Conservation (phyloP, 306 rosid genomes). For the Mimosa bimucronata region DNA sequence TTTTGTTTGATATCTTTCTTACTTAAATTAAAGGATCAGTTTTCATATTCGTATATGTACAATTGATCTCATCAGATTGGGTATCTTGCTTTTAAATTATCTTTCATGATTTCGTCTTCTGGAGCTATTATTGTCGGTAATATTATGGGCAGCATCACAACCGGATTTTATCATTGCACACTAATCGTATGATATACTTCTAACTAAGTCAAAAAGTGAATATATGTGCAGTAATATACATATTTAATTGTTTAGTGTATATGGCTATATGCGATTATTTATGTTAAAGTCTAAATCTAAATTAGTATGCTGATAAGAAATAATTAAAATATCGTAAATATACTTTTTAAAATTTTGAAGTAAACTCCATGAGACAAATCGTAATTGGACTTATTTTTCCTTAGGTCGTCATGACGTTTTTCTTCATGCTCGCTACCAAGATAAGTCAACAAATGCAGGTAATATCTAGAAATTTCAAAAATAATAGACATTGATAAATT, state of each 20-base stretch:
- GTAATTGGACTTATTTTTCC: neutral
- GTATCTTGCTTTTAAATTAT: neutral
- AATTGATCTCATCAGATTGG: neutral
- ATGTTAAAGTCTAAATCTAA: neutral
- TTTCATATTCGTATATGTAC: neutral
- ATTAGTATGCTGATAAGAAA: neutral
- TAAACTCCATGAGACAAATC: neutral
- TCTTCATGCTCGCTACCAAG: constrained; percentile 39
- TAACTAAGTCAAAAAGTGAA: neutral
- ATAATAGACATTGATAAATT: constrained; percentile 18
- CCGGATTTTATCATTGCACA: too few relatives aligned
- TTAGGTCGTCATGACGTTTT: neutral
- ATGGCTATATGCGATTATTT: neutral
- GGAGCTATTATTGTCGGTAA: neutral
- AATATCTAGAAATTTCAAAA: constrained; percentile 38
- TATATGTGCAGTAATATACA: neutral
- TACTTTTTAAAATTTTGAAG: neutral
- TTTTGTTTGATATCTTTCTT: neutral
- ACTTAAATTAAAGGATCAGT: too few relatives aligned
- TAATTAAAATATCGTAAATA: neutral
- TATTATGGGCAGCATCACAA: neutral
- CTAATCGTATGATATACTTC: too few relatives aligned
- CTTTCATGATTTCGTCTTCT: neutral
- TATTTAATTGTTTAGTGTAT: neutral
- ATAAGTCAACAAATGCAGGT: constrained; percentile 57